Conservation (phyloP, 108 stramenopile genomes). For the Skeletonema menzelii region DNA sequence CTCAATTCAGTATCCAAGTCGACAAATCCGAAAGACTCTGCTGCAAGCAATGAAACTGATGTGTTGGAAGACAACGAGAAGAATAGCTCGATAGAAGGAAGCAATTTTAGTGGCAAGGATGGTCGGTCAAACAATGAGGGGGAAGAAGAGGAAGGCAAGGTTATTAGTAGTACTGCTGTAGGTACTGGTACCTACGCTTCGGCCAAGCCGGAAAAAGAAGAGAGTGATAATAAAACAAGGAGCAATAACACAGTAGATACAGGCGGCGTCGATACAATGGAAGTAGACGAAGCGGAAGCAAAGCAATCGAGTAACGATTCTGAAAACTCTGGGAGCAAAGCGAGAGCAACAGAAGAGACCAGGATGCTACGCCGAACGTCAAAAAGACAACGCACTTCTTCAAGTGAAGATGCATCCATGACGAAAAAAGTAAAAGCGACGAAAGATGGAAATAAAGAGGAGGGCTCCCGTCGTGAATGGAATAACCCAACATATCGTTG, state of each 20-base stretch:
- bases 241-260: no score
- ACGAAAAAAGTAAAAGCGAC: not conserved
- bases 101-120: not conserved
- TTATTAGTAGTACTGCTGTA: not conserved
- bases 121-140: not conserved
- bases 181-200: not conserved
- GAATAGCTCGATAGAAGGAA: not conserved
- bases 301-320: not conserved
- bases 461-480: not conserved
- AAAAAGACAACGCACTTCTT: slow-evolving; percentile 15
- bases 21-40: not conserved
- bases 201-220: not conserved
- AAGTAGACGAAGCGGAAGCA: not conserved
- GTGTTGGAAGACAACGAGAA: not conserved
- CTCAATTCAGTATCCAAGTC: not conserved
- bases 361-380: slow-evolving; percentile 12
- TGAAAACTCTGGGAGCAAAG: slow-evolving; percentile 6
- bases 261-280: not conserved
- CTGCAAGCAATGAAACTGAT: not conserved
- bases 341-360: not conserved
- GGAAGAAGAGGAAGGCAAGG: not conserved
- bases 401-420: not conserved
- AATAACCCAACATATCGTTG: slow-evolving; percentile 27
- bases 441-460: not conserved
- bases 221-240: not conserved